Conservation (phyloP, 305 asterid genomes). For the Solanum aculeatissimum region DNA sequence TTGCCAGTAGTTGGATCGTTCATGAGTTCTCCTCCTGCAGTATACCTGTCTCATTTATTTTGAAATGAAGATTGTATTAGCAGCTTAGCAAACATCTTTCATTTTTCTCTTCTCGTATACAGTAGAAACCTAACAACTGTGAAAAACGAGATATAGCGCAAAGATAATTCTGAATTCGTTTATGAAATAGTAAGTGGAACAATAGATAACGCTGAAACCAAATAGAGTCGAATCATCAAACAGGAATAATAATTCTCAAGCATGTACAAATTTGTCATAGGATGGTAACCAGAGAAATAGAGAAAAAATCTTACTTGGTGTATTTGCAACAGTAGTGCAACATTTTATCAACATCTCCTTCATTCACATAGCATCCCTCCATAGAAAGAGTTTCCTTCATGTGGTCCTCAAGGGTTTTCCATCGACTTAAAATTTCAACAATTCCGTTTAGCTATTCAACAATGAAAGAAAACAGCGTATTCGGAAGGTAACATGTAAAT, state of each 20-base stretch:
- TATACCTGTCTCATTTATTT: not conserved
- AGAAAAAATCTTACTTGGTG: not conserved
- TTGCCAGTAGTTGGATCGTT: not conserved
- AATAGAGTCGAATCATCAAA: not conserved
- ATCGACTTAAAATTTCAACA: constrained; percentile 32
- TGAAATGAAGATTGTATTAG: not conserved
- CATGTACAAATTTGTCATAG: no score
- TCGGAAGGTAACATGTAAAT: not conserved
- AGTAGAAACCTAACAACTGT: not conserved
- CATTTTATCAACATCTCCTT: constrained; percentile 52
- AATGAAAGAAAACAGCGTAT: constrained; percentile 30
- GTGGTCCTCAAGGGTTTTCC: constrained; percentile 40
- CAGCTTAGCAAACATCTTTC: not conserved
- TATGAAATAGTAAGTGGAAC: not conserved
- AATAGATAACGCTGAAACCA: not conserved
- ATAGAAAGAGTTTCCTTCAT: constrained; percentile 12
- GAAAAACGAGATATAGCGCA: not conserved
- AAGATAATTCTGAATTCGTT: not conserved
- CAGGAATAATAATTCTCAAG: not conserved
- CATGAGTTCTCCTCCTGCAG: not conserved
- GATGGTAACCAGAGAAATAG: not conserved
- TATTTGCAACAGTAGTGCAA: constrained; percentile 30
- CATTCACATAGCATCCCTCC: constrained; percentile 29
- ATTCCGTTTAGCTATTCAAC: constrained; percentile 41
- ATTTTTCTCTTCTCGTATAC: not conserved